phyloP scores from a whole-genome alignment of 1,284 basidiomycete species.

The Ganoderma leucocontextum region DNA sequence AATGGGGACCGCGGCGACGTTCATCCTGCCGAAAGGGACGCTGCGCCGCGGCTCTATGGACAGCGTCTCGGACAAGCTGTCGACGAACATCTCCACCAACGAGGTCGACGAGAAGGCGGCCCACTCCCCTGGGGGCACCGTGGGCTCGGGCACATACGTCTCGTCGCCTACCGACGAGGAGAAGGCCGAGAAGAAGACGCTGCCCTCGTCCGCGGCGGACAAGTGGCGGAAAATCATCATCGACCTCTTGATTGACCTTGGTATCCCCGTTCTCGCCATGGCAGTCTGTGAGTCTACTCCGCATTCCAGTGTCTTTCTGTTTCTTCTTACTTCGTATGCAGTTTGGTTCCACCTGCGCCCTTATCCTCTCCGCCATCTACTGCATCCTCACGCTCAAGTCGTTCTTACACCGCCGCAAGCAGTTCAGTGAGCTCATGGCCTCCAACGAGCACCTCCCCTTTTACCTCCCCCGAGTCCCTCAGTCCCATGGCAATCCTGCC shows the following conservation, averaged over 20 bases:
- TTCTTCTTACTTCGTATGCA: background rate
- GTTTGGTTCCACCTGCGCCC: constrained; percentile 42
- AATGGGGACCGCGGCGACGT: background rate
- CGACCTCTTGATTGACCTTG: constrained; percentile 48
- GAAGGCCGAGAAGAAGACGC: constrained; percentile 19
- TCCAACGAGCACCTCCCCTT: constrained; percentile 43
- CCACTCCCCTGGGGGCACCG: constrained; percentile 36
- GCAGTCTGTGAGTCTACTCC: constrained; percentile 43
- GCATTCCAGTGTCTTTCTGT: background rate
- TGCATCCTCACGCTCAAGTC: constrained; percentile 38
- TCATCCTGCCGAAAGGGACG: constrained; percentile 35
- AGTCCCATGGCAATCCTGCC: too few species aligned
- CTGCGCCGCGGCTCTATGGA: constrained; percentile 37
- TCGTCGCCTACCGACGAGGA: constrained; percentile 32
- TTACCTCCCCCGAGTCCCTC: too few species aligned
- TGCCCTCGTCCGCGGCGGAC: constrained; percentile 30
- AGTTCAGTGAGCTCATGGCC: constrained; percentile 38
- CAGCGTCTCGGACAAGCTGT: constrained; percentile 43
- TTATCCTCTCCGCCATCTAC: constrained; percentile 40
- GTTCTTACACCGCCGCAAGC: constrained; percentile 38
- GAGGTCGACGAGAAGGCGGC: constrained; percentile 36
- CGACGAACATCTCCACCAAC: constrained; percentile 41
- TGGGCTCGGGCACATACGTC: constrained; percentile 36
- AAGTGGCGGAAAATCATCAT: constrained; percentile 43
- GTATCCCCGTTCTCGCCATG: constrained; percentile 48